Evolutionary conservation across 2,329 filamentous ascomycete species (phyloP).

Genomic region (Aspergillus eucalypticola): DNA sequence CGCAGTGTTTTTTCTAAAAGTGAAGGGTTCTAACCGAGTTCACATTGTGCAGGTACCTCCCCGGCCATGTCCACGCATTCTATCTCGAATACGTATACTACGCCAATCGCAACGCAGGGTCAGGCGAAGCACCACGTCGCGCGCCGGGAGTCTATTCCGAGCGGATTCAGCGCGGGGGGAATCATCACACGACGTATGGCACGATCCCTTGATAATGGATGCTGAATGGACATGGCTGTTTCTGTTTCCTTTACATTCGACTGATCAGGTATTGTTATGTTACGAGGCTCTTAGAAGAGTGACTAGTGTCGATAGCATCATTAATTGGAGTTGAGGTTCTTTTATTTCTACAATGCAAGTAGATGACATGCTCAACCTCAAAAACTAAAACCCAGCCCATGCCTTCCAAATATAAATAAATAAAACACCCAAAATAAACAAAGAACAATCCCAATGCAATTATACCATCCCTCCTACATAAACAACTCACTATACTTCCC

Average conservation of each 20-base stretch:
- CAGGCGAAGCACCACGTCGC: constrained; percentile 19
- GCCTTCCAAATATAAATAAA: no score
- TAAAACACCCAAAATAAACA: not conserved
- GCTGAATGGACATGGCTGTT: no score
- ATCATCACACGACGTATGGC: constrained; percentile 27
- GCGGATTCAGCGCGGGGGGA: constrained; percentile 41
- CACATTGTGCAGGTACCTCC: constrained; percentile 60
- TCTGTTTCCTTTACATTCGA: no score
- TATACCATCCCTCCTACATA: not conserved
- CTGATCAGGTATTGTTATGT: not conserved
- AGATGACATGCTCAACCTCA: no score
- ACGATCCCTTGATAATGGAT: constrained; percentile 18
- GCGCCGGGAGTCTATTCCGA: constrained; percentile 45
- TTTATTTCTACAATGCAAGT: no score
- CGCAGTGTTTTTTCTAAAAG: not conserved
- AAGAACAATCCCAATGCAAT: not conserved
- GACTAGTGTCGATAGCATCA: not conserved
- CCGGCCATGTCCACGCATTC: constrained; percentile 77
- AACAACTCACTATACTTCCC: not conserved
- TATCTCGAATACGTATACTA: constrained; percentile 84
- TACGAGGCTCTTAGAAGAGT: not conserved
- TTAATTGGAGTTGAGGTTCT: not conserved
- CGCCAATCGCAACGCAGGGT: constrained; percentile 54
- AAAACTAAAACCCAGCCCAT: no score
- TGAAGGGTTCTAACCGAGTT: not conserved